Conservation (phyloP, 2,329 filamentous ascomycete species). For the Pestalotiopsis sp. region DNA sequence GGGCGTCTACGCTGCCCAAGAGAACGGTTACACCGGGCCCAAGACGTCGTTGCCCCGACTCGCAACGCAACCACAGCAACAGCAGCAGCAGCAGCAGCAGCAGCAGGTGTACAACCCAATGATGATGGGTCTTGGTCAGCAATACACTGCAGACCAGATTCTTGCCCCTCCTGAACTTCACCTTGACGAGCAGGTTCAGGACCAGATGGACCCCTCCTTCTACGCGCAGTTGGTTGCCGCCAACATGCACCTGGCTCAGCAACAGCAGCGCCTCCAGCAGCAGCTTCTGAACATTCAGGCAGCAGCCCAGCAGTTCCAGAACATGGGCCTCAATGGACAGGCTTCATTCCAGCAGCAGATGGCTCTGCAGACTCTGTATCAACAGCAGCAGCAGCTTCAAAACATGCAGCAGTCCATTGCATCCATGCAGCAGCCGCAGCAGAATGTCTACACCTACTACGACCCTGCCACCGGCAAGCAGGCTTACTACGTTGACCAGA, state of each 20-base stretch:
- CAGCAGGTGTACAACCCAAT: constrained; percentile 35
- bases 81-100: constrained; percentile 22
- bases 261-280: constrained; percentile 93
- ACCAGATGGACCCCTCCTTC: constrained; percentile 80
- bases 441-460: constrained; percentile 80
- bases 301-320: constrained; percentile 81
- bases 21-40: constrained; percentile 49
- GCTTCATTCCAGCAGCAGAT: constrained; percentile 47
- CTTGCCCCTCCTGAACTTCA: constrained; percentile 81
- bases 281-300: constrained; percentile 84
- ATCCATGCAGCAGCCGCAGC: constrained; percentile 55
- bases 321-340: constrained; percentile 68
- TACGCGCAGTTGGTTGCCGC: constrained; percentile 90
- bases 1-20: constrained; percentile 48
- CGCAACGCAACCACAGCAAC: constrained; percentile 29
- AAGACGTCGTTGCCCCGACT: constrained; percentile 58
- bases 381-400: constrained; percentile 63
- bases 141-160: constrained; percentile 86
- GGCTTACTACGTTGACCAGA: constrained; percentile 74
- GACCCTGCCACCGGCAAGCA: constrained; percentile 84
- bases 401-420: constrained; percentile 66
- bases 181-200: constrained; percentile 68
- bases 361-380: constrained; percentile 55
- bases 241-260: constrained; percentile 89
- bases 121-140: constrained; percentile 34